A percentile compares a stretch with the other conserved stretches of the same genome.
Conservation (phyloP, 805 yeast genomes). For the Candida endomychidarum region DNA sequence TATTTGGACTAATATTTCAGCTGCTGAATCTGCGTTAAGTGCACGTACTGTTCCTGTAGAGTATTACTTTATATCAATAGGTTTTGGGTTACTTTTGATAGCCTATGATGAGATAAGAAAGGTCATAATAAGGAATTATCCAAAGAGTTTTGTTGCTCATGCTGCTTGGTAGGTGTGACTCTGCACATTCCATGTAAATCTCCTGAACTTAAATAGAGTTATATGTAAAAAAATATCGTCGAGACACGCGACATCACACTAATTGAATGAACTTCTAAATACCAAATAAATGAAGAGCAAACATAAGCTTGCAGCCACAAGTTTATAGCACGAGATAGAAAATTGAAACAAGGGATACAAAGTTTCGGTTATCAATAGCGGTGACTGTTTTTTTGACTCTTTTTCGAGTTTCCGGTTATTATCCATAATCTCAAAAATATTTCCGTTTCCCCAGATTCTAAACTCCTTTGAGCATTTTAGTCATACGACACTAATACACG, state of each 20-base stretch:
- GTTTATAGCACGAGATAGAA: no score
- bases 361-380: no score
- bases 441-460: constrained; percentile 8
- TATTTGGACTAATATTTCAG: constrained; percentile 44
- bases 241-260: no score
- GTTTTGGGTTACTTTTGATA: constrained; percentile 42
- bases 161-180: constrained; percentile 47
- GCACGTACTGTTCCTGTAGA: constrained; percentile 44
- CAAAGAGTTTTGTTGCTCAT: constrained; percentile 36
- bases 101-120: constrained; percentile 46
- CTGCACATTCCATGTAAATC: no score
- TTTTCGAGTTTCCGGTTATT: constrained; percentile 1
- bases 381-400: neutral
- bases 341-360: no score
- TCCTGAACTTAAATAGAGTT: no score
- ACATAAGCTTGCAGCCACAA: no score
- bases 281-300: no score
- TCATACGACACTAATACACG: neutral
- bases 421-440: neutral
- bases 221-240: no score
- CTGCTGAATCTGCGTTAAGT: constrained; percentile 34
- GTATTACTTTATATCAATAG: constrained; percentile 46
- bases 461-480: constrained; percentile 1
- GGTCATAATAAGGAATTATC: constrained; percentile 33
- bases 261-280: no score